Evolutionary conservation across 345 rosid species (phyloP).

Genomic region (thale cress (Arabidopsis thaliana)): DNA sequence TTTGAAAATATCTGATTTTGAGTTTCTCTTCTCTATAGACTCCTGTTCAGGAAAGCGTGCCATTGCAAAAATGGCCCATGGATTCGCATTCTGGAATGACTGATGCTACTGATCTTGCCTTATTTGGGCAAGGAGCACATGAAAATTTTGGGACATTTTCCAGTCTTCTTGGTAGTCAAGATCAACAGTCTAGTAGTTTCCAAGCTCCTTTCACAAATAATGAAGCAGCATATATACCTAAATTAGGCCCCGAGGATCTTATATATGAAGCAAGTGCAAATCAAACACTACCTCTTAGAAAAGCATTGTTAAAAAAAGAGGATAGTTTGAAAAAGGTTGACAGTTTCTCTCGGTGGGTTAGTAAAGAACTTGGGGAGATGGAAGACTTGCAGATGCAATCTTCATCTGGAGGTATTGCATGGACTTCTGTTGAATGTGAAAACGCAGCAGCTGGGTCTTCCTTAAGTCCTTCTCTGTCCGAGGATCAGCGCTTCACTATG

Average conservation of each 20-base stretch:
- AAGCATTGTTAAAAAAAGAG: conserved; percentile 53
- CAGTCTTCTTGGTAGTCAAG: conserved; percentile 50
- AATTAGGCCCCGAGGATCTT: conserved; percentile 50
- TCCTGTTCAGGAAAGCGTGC: conserved; percentile 49
- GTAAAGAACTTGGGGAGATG: conserved; percentile 76
- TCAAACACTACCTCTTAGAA: conserved; percentile 41
- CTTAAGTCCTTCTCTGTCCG: conserved; percentile 79
- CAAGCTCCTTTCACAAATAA: conserved; percentile 45
- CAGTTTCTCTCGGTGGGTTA: conserved; percentile 91
- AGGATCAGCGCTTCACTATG: conserved; percentile 81
- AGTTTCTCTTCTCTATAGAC: conserved; percentile 44
- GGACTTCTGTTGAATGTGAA: conserved; percentile 68
- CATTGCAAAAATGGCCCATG: conserved; percentile 48
- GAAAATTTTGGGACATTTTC: conserved; percentile 51
- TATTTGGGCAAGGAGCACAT: conserved; percentile 55
- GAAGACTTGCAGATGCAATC: conserved; percentile 78
- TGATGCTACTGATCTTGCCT: conserved; percentile 50
- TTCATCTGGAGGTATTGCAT: conserved; percentile 74
- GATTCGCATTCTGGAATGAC: conserved; percentile 55
- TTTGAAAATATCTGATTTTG: conserved; percentile 17
- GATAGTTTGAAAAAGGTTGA: conserved; percentile 78
- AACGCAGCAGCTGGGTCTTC: conserved; percentile 78
- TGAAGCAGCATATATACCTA: conserved; percentile 50
- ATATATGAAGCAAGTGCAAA: conserved; percentile 55
- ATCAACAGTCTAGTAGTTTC: conserved; percentile 44